Evolutionary conservation across 306 rosid genomes (phyloP), one percentile per base, ranked within the genome.

Genomic region (Prunus mume): DNA sequence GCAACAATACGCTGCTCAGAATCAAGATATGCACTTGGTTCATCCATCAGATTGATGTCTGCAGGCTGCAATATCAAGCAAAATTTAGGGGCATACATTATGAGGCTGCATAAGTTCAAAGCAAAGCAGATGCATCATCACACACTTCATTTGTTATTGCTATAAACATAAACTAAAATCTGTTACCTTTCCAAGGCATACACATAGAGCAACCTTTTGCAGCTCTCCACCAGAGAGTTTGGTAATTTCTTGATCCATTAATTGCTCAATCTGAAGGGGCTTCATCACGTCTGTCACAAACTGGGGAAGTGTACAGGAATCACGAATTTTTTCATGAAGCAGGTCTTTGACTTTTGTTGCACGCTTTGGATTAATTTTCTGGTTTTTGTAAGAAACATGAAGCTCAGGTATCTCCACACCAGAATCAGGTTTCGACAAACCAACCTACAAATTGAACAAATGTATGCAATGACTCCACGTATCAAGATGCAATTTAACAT

Each of bases 211-310:
- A 79, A 96, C 98, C 88, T 98, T 88, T 80, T 96, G 99, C 86
- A 96, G 79, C 90, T 96, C 99, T 85, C 99, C 99, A 79, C 99
- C 98, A 70, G 98, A 92, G 76, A 96, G 98, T 89, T 92, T 96
- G 76, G 86, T 85, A 68, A 96, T 97, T 87, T 96, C 97, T 83
- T 91, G 97, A 77, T 96, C 99, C 99, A 95, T 95, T 64, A 95
- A 83, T 68, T 95, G 98, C 76, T 92, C 99, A 7, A 95, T 95
- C 71, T 91, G 96, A 76, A 95, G 97, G 71, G 99, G 99, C 82
- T 92, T 95, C 97, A 92, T 95, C 74, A 95, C 99, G 78, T 95
- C 99, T 28, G 99, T 92, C 65, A 92, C 30, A 77, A 95, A 95
- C 78, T 92, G 98, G 57, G 99, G 96, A 80, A 92, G 96, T 64